Conservation (phyloP, 2,329 filamentous ascomycete species). For the Sporothrix pseudoabietina region DNA sequence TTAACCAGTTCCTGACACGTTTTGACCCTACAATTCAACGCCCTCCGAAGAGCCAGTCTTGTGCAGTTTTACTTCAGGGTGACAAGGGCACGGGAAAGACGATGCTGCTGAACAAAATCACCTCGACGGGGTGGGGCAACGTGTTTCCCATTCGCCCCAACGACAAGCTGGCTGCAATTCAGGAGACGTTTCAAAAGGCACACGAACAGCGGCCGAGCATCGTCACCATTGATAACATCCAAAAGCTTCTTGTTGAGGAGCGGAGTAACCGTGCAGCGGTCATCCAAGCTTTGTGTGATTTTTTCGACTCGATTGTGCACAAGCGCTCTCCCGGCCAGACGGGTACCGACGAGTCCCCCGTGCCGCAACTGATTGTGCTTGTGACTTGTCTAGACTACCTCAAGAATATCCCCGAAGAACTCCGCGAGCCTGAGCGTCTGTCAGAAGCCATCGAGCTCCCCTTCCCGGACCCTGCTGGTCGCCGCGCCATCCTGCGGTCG, state of each 20-base stretch:
- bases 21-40: slow-evolving; percentile 38
- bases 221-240: slow-evolving; percentile 76
- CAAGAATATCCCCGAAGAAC: slow-evolving; percentile 68
- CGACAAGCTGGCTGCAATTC: slow-evolving; percentile 61
- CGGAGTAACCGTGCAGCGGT: slow-evolving; percentile 54
- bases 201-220: slow-evolving; percentile 70
- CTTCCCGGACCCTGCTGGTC: slow-evolving; percentile 70
- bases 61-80: slow-evolving; percentile 75
- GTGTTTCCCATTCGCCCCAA: slow-evolving; percentile 63
- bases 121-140: slow-evolving; percentile 68
- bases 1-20: slow-evolving; percentile 64
- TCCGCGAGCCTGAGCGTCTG: slow-evolving; percentile 68
- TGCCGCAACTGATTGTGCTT: slow-evolving; percentile 68
- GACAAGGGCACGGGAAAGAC: slow-evolving; percentile 84
- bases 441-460: slow-evolving; percentile 70
- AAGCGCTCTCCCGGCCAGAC: neutral
- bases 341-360: slow-evolving; percentile 30
- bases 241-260: slow-evolving; percentile 67
- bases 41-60: slow-evolving; percentile 40
- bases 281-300: slow-evolving; percentile 54
- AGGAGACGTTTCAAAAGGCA: slow-evolving; percentile 71
- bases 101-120: slow-evolving; percentile 68
- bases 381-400: slow-evolving; percentile 72
- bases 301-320: slow-evolving; percentile 52
- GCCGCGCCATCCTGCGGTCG: slow-evolving; percentile 72